Base-by-base conservation (phyloP, 176 grass and related monocot species). In the Phyllostachys edulis region DNA sequence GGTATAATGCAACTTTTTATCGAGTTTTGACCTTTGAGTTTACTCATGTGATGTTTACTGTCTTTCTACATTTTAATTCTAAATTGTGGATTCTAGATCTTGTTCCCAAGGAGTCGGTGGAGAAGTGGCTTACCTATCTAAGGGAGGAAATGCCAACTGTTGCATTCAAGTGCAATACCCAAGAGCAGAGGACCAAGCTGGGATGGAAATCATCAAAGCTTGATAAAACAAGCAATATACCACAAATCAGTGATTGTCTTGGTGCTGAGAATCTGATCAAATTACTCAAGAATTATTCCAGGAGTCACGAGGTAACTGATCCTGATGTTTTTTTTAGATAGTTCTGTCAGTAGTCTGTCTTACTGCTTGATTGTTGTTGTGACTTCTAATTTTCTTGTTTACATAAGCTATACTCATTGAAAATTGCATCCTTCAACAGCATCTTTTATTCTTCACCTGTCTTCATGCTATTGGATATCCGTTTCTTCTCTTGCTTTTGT, bases 91-190 rank as follows among this genome's bases (percentile, higher is more conserved):
- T 73, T 80, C 55, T 37, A 98, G 91, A 95, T 89, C 93, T 98
- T 87, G 91, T 98, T 79, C 93, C 96, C 38, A 93, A 77, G 69
- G 93, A 95, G 75, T 69, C 91, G 0, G 87, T 93, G 0, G 91
- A 98, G 63, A 98, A 95, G 77, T 98, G 96, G 96, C 91, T 95
- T 67, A 93, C 71, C 1, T 95, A 95, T 82, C 87, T 95, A 42
- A 95, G 96, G 67, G 89, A 90, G 91, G 96, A 95, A 78, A 82
- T 98, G 71, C 91, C 96, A 7, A 80, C 93, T 63, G 91, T 98
- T 75, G 96, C 96, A 24, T 98, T 95, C 70, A 95, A 98, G 84
- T 98, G 96, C 63, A 98, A 92, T 82, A 98, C 96, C 61, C 93
- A 98, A 88, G 82, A 98, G 72, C 96, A 98, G 83, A 93, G 83